A percentile compares a stretch with the other conserved stretches of the same genome.
Conservation (phyloP, 163 green algal genomes). For the Chlorella variabilis region DNA sequence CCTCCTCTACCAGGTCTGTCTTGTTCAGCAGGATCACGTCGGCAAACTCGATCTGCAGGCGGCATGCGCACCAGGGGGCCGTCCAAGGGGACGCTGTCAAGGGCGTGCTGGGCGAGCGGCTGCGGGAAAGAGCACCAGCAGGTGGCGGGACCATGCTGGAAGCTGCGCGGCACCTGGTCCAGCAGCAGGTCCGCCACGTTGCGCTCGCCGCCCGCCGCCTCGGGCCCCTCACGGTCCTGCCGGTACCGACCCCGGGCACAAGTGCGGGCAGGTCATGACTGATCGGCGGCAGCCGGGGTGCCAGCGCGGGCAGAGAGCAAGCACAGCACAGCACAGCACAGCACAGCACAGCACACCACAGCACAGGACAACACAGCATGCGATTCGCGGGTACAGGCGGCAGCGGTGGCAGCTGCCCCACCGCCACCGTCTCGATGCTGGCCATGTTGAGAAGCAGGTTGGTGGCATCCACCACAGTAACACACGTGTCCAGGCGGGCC, state of each 20-base stretch:
- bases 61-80: too few species aligned
- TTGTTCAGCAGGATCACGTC: conserved; percentile 96
- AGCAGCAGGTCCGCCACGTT: conserved; percentile 75
- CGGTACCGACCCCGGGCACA: neutral
- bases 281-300: too few species aligned
- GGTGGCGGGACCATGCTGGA: too few species aligned
- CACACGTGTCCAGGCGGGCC: conserved; percentile 76
- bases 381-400: too few species aligned
- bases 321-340: too few species aligned
- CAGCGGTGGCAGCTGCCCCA: too few species aligned
- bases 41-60: conserved; percentile 80
- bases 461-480: conserved; percentile 83
- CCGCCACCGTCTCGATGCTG: conserved; percentile 63
- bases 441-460: conserved; percentile 63
- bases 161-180: conserved; percentile 77
- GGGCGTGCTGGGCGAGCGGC: too few species aligned
- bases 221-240: conserved; percentile 23
- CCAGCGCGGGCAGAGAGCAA: too few species aligned
- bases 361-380: too few species aligned
- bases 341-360: too few species aligned
- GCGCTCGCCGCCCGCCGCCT: conserved; percentile 59
- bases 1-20: conserved; percentile 85
- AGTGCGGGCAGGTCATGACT: too few species aligned
- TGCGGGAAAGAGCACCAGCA: too few species aligned
- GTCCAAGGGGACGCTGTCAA: neutral